Percentiles rank a stretch among this genome's conserved stretches.
Evolutionary conservation across 371 early-diverging fungal genomes (phyloP).

Genomic region (Mucor sp.): DNA sequence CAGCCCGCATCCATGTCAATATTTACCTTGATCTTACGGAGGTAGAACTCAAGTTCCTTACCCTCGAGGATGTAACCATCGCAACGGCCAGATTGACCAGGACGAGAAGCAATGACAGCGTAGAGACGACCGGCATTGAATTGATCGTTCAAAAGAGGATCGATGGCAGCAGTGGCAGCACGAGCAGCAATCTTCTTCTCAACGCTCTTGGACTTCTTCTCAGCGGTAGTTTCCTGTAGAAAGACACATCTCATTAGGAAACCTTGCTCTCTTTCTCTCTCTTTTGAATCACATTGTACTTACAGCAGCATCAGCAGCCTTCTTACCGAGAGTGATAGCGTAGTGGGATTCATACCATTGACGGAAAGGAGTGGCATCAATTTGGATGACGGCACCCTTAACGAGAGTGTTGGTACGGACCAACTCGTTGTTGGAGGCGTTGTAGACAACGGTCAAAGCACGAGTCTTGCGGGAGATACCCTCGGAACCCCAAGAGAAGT

Average conservation of each 20-base stretch:
- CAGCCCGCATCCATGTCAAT: neutral
- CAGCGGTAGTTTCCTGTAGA: slow-evolving; percentile 61
- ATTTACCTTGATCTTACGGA: slow-evolving; percentile 85
- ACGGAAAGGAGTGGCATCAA: slow-evolving; percentile 99
- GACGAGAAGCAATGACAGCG: slow-evolving; percentile 96
- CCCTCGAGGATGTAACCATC: slow-evolving; percentile 99
- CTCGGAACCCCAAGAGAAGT: slow-evolving; percentile 99
- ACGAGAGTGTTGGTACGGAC: slow-evolving; percentile 99
- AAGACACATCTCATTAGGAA: neutral
- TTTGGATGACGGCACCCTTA: slow-evolving; percentile 98
- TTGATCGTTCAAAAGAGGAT: slow-evolving; percentile 91
- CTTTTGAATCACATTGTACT: slow-evolving; percentile 6
- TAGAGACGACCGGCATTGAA: slow-evolving; percentile 97
- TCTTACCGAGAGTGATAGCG: slow-evolving; percentile 87
- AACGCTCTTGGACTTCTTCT: slow-evolving; percentile 90
- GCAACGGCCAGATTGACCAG: slow-evolving; percentile 98
- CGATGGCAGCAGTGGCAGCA: slow-evolving; percentile 82
- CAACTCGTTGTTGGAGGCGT: slow-evolving; percentile 99
- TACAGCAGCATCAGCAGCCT: slow-evolving; percentile 73
- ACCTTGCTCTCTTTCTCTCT: neutral
- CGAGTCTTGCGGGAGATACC: slow-evolving; percentile 94
- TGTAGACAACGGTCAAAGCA: slow-evolving; percentile 98
- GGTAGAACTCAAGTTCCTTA: slow-evolving; percentile 97
- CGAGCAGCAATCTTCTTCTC: slow-evolving; percentile 88
- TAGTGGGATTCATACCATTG: slow-evolving; percentile 99